Evolutionary conservation across 1,284 basidiomycete genomes (phyloP), one percentile per base, ranked within the genome.

Genomic region (Tilletia caries): DNA sequence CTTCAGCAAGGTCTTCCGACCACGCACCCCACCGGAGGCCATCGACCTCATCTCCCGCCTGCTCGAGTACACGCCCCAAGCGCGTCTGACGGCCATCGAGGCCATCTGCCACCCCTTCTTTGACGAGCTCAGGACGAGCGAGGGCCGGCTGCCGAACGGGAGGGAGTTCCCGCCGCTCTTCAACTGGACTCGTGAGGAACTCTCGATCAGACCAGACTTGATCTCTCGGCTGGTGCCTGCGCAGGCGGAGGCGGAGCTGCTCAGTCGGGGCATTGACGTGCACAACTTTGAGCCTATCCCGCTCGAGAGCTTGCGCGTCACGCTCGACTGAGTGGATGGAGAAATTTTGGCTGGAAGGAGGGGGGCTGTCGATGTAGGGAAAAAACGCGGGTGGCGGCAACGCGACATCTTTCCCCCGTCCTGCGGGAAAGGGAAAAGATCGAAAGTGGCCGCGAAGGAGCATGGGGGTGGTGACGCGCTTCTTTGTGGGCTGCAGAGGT

Each of bases 131-230:
- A 89, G 93, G 75, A 88, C 41, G 64, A 37, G 41, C 12, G 64
- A 65, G 25, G 64, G 93, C 93, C 0, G 90, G 84, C 92, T 99
- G 91, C 94, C 95, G 15, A 97, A 95, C 81, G 95, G 95, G 73
- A 94, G 94, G 85, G 92, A 95, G 64, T 91, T 97, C 86, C 95
- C 95, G 1, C 88, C 88, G 67, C 86, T 99, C 74, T 98, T 98
- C 86, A 89, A 99, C 86, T 98, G 96, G 84, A 95, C 94, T 72
- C 90, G 91, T 76, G 95, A 98, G 86, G 95, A 98, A 86, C 88
- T 98, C 62, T 97, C 94, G 62, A 91, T 96, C 76, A 91, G 95
- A 77, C 95, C 96, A 66, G 95, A 98, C 84, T 86, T 98, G 73
- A 95, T 92, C 85, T 89, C 89, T 77, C 89, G 90, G 85, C 89